Conservation (phyloP, 1,284 basidiomycete genomes). For the Laetiporus sulphureus region DNA sequence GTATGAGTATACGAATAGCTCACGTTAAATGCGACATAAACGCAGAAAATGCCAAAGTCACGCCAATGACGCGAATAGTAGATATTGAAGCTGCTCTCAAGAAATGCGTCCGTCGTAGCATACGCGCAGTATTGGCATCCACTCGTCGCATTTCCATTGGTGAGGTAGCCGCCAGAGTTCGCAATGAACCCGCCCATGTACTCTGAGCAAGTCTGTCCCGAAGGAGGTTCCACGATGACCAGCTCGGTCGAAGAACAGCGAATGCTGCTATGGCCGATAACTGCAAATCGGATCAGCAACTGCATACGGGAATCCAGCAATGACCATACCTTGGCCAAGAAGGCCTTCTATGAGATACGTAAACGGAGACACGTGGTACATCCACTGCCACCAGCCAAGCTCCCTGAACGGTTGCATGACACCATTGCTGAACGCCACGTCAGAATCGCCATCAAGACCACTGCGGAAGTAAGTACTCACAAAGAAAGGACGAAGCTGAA, state of each 20-base stretch:
- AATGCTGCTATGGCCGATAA: slow-evolving; percentile 35
- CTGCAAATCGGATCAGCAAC: slow-evolving; percentile 10
- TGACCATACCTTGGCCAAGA: slow-evolving; percentile 38
- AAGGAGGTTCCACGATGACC: slow-evolving; percentile 47
- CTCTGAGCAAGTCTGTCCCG: slow-evolving; percentile 52
- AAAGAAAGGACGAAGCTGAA: slow-evolving; percentile 61
- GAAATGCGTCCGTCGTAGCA: slow-evolving; percentile 49
- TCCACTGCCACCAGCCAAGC: slow-evolving; percentile 81
- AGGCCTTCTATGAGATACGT: slow-evolving; percentile 62
- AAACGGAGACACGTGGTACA: slow-evolving; percentile 75
- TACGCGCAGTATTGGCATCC: slow-evolving; percentile 52
- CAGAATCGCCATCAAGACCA: slow-evolving; percentile 22
- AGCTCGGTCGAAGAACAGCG: slow-evolving; percentile 39
- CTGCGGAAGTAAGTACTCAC: slow-evolving; percentile 30
- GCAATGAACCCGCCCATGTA: slow-evolving; percentile 55
- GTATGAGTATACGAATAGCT: slow-evolving; percentile 10
- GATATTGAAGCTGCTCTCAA: slow-evolving; percentile 47
- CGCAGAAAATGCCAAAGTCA: slow-evolving; percentile 57
- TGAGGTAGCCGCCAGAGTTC: slow-evolving; percentile 56
- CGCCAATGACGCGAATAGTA: slow-evolving; percentile 53
- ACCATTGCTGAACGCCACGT: slow-evolving; percentile 39
- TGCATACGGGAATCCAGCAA: neutral
- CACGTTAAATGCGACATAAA: slow-evolving; percentile 60
- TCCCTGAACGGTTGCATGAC: slow-evolving; percentile 28
- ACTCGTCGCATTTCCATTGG: slow-evolving; percentile 47